Base-by-base conservation (phyloP, 176 grass and related monocot genomes). In the Oryza punctata region DNA sequence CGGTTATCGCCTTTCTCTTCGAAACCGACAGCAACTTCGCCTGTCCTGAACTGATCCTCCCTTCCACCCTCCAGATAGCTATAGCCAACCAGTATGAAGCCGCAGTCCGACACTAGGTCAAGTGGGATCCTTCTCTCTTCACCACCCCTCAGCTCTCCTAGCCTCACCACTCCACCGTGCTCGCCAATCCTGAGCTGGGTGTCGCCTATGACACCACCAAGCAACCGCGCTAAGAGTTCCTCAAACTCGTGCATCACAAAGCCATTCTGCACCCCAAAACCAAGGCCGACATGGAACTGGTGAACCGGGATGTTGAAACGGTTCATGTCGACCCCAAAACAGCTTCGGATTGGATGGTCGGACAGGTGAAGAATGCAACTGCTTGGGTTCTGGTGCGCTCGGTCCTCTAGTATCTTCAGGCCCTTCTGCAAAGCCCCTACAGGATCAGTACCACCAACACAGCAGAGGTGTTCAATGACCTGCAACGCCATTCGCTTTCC, bases 231-330 rank as follows among this genome's bases (percentile, higher is more conserved):
- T 1, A 99, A 79, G 37, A 96, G 89, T 21, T 99, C 93, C 85
- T 99, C 93, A 10, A 99, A 99, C 54, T 99, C 89, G 9, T 94
- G 89, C 91, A 99, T 99, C 35, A 92, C 86, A 29, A 96, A 90
- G 74, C 89, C 91, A 67, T 79, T 94, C 28, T 90, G 89, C 73
- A 88, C 85, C 30, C 93, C 88, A 1, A 96, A 99, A 12, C 93
- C 93, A 1, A 89, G 89, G 13, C 97, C 97, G 0, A 99, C 90
- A 25, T 99, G 89, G 66, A 94, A 96, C 87, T 89, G 89, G 78
- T 99, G 89, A 11, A 99, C 73, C 1, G 85, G 81, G 65, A 94
- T 84, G 38, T 59, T 83, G 27, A 81, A 75, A 35, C 66, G 66
- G 65, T 87, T 86, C 69, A 75, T 65, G 23, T 88, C 93, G 7